Evolutionary conservation across 306 rosid species (phyloP), one percentile per base, ranked within the genome.

Genomic region (Ziziphus jujuba): DNA sequence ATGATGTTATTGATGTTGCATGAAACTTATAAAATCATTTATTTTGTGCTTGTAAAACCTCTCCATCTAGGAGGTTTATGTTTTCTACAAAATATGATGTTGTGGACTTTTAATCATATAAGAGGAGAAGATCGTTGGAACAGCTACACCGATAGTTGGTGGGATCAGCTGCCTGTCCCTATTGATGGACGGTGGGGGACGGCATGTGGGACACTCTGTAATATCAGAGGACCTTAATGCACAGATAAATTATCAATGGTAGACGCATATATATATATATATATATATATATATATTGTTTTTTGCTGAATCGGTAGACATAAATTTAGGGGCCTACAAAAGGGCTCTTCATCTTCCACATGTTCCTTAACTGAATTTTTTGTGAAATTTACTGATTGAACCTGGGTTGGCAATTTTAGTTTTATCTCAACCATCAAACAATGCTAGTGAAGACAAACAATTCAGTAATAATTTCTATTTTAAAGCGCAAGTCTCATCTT

Each of bases 401-500:
- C 45, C 45, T 10, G 35, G 11, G 58, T 59, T 20, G 43, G 4
- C 53, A 9, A 34, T 47, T 51, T 15, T 50, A 9, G 20, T 47
- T 51, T 15, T 50, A 7, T 19, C 11, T 50, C 19, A 51, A 28
- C 31, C 38, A 10, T 34, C 70, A 51, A 4, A 31, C 24, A 28
- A 20, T 48, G 44, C 16, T 28, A 45, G 43, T 60, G 35, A 63
- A 61, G 40, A 61, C 1, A 21, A 40, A 48, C 9, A 24, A 52
- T 14, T 57, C 33, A 40, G 23, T 25, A 20, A 20, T 16, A 12
- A 55, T 20, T 15, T 28, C 17, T 21, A 15, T 9, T 25, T 65
- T 50, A 12, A 40, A 73, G 55, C 62, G 19, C n/a, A 2, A 67
- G 11, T 52, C 51, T 36, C 44, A 52, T 67, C 56, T 36, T 63